Base-by-base conservation (phyloP, 2,329 filamentous ascomycete species). In the Podosphaera xanthii region DNA sequence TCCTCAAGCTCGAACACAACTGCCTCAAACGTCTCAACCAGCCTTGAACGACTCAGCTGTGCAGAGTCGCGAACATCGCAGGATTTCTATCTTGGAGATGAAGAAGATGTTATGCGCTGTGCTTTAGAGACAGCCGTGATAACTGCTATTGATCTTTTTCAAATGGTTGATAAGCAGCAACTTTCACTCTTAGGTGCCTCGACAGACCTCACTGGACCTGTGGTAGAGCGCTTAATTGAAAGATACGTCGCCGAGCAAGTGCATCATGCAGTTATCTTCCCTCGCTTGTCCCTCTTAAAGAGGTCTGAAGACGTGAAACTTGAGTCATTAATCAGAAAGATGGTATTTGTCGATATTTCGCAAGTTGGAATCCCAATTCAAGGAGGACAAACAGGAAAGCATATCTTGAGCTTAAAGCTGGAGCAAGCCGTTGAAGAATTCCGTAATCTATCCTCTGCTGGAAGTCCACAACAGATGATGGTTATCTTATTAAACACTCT, bases 101-200 rank as follows among this genome's bases (percentile, higher is more conserved):
- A 96, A 64, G 92, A 97, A 69, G 86, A 94, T 64, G 77, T 88
- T 36, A 91, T 98, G 83, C 79, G 91, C 59, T 83, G 83, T 31
- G 88, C 89, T 14, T 74, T 97, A 12, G 92, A 98, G 71, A 94
- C 87, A 1, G 90, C 91, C 1, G 87, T 98, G 9, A 95, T 88
- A 8, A 81, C 86, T 8, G 92, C 90, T 0, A 97, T 98, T 64
- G 92, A 98, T 67, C 77, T 97, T 0, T 98, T 98, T 64, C 91
- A 97, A 67, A 83, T 83, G 61, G 91, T 98, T 4, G 92, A 98
- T 69, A 95, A 95, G 70, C 87, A 94, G 66, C 92, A 97, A 67
- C 75, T 98, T 35, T 96, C 91, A 2, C 77, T 94, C 42, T 76
- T 98, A 3, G 92, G 90, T 22, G 87, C 90, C 3, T 95, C 89